phyloP scores from a whole-genome alignment of 441 rosid genomes.

The Populus hybrid region DNA sequence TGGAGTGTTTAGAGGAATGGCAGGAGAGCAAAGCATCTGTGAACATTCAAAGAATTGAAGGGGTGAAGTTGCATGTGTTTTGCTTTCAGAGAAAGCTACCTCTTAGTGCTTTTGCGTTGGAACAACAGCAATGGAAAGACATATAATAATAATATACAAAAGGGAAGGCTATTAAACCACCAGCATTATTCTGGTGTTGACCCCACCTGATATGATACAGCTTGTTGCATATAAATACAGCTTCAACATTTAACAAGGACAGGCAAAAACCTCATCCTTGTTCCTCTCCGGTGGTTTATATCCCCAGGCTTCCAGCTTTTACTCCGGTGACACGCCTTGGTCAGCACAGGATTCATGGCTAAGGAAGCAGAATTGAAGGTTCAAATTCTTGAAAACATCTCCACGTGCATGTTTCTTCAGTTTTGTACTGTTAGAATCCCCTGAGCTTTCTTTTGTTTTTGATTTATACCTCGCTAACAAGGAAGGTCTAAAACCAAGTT shows the following conservation, averaged over 20 bases:
- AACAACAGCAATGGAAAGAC: conserved; percentile 12
- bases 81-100: conserved; percentile 46
- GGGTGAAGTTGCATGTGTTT: conserved; percentile 7
- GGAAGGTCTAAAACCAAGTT: not conserved
- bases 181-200: conserved; percentile 4
- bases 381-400: conserved; percentile 5
- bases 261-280: conserved; percentile 8
- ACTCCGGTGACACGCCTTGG: not conserved
- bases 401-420: not conserved
- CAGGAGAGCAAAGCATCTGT: not conserved
- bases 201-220: not conserved
- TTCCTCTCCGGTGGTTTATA: conserved; percentile 2
- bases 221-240: conserved; percentile 29
- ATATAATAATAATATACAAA: conserved; percentile 9
- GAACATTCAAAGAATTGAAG: not conserved
- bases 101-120: conserved; percentile 34
- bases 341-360: conserved; percentile 29
- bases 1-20: not conserved
- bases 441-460: not conserved
- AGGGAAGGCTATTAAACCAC: conserved; percentile 30
- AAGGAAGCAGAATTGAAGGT: conserved; percentile 45
- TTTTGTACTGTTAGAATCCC: not conserved
- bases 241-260: conserved; percentile 6
- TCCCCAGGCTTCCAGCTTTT: not conserved
- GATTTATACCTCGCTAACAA: not conserved